These are phyloP conservation scores for Coprinopsis sp. DNA, from an alignment of 768 basidiomycete species.

Conservation along the genomic window DNA sequence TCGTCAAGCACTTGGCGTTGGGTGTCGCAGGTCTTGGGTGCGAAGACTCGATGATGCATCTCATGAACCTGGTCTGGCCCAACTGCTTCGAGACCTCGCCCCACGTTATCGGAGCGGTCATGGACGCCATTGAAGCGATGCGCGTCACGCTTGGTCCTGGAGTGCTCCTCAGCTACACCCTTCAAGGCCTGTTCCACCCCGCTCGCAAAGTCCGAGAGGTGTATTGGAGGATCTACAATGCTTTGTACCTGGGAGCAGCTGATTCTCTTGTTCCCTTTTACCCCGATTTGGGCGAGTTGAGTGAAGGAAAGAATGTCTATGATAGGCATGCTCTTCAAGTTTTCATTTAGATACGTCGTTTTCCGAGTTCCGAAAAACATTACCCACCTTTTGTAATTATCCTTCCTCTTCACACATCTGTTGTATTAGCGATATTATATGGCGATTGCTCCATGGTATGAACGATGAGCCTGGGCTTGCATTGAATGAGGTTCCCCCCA, in stretches of 20 bases:
- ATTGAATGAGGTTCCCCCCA: too few species aligned
- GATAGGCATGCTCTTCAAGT: constrained; percentile 80
- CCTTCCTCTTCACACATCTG: too few species aligned
- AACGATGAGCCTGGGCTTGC: too few species aligned
- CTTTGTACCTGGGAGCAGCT: constrained; percentile 83
- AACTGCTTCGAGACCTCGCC: constrained; percentile 98
- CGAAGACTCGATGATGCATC: constrained; percentile 95
- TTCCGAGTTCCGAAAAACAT: too few species aligned
- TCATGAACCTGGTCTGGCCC: constrained; percentile 99
- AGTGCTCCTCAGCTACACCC: constrained; percentile 82
- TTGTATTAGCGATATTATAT: too few species aligned
- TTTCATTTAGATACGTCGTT: constrained; percentile 53
- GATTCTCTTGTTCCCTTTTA: constrained; percentile 96
- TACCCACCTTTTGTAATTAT: too few species aligned
- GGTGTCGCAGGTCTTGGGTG: constrained; percentile 96
- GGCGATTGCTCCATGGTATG: too few species aligned
- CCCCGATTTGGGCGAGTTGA: constrained; percentile 84
- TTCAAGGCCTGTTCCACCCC: constrained; percentile 96
- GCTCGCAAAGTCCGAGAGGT: constrained; percentile 96
- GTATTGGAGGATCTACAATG: constrained; percentile 96
- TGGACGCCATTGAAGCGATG: constrained; percentile 99
- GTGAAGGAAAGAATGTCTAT: constrained; percentile 87
- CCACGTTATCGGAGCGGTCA: constrained; percentile 96
- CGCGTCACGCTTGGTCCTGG: constrained; percentile 93
- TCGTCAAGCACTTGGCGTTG: constrained; percentile 96